These are phyloP conservation scores for Thermothielavioides terrestris DNA, from an alignment of 495 filamentous ascomycete genomes.

Conservation along the genomic window DNA sequence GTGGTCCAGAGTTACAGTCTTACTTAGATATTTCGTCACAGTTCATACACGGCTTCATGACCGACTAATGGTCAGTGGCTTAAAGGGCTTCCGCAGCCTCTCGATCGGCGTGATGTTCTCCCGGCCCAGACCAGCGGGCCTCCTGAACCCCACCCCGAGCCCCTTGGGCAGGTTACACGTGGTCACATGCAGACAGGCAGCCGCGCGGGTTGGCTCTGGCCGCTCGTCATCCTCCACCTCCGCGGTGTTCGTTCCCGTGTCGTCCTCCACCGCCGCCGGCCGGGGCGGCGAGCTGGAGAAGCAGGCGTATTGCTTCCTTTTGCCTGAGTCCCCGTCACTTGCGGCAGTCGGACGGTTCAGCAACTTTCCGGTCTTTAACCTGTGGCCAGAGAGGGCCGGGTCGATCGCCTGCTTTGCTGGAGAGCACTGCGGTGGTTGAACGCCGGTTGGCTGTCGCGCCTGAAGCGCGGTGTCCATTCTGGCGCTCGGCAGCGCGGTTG, in stretches of 20 bases:
- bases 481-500: neutral
- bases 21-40: too few relatives aligned
- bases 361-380: constrained; percentile 23
- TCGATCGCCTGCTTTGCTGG: constrained; percentile 21
- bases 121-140: constrained; percentile 24
- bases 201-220: constrained; percentile 27
- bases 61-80: constrained; percentile 38
- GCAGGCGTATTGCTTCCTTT: constrained; percentile 33
- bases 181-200: constrained; percentile 35
- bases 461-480: neutral
- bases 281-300: constrained; percentile 42
- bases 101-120: constrained; percentile 33
- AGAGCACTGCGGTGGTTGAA: constrained; percentile 5
- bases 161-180: constrained; percentile 27
- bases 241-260: neutral
- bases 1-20: too few relatives aligned
- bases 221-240: constrained; percentile 20
- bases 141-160: constrained; percentile 25
- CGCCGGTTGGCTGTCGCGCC: neutral
- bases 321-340: constrained; percentile 1
- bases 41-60: too few relatives aligned
- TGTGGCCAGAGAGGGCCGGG: constrained; percentile 31
- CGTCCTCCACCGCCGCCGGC: constrained; percentile 8
- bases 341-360: constrained; percentile 8
- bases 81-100: constrained; percentile 38